These are phyloP conservation scores for Gaeumannomyces tritici DNA, from an alignment of 2,329 filamentous ascomycete species.

Conservation along the genomic window DNA sequence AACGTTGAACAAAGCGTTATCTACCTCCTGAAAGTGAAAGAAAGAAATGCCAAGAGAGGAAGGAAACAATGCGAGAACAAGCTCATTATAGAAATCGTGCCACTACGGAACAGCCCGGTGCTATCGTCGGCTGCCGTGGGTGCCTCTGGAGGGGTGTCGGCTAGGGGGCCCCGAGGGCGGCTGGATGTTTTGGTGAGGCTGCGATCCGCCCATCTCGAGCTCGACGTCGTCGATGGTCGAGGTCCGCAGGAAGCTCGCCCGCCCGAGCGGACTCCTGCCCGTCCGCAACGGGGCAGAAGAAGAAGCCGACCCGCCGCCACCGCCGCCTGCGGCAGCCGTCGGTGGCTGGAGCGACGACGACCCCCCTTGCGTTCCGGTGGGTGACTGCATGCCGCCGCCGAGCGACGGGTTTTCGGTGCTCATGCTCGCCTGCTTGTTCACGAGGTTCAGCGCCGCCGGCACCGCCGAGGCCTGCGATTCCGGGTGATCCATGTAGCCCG, in stretches of 20 bases:
- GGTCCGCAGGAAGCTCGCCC: conserved; percentile 21
- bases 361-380: neutral
- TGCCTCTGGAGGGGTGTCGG: neutral
- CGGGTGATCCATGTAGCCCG: conserved; percentile 28
- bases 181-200: neutral
- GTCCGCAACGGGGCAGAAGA: conserved; percentile 12
- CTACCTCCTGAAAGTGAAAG: no score
- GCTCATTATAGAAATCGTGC: neutral
- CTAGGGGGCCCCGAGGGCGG: neutral
- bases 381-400: neutral
- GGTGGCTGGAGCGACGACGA: conserved; percentile 5
- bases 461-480: conserved; percentile 9
- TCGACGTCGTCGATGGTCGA: conserved; percentile 20
- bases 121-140: neutral
- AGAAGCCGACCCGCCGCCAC: conserved; percentile 3
- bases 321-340: conserved; percentile 11
- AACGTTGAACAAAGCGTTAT: neutral
- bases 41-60: no score
- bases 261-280: conserved; percentile 28
- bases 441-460: conserved; percentile 1
- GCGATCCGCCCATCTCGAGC: conserved; percentile 16
- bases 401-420: conserved; percentile 15
- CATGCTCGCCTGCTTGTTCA: conserved; percentile 10
- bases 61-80: neutral
- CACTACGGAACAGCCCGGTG: neutral